phyloP scores from a whole-genome alignment of 257 asterid genomes.

The Solanum infundibuliforme region DNA sequence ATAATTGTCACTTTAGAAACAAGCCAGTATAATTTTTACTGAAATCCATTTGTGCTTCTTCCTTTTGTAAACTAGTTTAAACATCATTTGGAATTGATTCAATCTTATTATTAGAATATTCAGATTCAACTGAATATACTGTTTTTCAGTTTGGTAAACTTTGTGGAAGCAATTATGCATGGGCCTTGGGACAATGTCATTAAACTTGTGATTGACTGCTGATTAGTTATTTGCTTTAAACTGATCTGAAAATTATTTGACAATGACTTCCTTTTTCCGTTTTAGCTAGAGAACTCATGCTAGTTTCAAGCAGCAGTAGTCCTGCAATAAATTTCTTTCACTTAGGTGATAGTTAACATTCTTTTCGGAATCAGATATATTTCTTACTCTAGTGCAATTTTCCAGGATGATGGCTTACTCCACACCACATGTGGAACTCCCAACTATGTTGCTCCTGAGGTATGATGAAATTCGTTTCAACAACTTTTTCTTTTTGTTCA shows the following conservation, averaged over 20 bases:
- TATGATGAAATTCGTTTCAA: conserved; percentile 4
- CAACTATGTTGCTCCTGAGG: conserved; percentile 98
- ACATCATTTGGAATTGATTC: background rate
- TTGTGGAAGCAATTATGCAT: background rate
- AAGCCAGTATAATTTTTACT: background rate
- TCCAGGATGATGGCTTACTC: conserved; percentile 88
- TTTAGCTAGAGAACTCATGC: background rate
- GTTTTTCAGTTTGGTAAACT: background rate
- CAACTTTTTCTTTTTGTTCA: background rate
- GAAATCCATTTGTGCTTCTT: background rate
- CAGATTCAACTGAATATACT: background rate
- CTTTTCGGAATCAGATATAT: background rate
- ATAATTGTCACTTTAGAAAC: background rate
- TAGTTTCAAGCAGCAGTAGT: background rate
- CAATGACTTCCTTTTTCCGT: background rate
- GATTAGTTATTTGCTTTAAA: background rate
- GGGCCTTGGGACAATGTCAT: background rate
- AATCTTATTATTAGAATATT: background rate
- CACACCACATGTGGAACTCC: conserved; percentile 99
- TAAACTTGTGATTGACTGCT: background rate
- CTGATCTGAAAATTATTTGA: background rate
- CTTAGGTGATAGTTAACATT: background rate
- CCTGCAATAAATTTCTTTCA: background rate
- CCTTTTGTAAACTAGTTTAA: background rate
- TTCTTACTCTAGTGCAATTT: conserved; percentile 6